phyloP scores from a whole-genome alignment of 2,329 filamentous ascomycete species.

The Botrytis byssoidea region DNA sequence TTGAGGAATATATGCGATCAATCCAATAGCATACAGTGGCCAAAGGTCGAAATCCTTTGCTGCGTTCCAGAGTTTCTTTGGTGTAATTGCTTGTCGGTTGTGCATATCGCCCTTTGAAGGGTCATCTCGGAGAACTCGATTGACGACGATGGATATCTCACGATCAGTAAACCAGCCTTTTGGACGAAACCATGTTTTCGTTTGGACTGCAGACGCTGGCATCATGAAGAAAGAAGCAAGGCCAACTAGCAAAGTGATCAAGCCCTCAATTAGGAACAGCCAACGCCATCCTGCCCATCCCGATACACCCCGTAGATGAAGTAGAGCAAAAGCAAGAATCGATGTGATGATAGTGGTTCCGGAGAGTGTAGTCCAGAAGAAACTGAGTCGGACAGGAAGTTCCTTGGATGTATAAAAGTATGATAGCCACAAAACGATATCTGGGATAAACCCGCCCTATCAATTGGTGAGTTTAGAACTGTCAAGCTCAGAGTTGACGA shows the following conservation, averaged over 20 bases:
- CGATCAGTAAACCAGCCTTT: constrained; percentile 61
- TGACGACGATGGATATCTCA: constrained; percentile 66
- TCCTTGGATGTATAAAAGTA: constrained; percentile 76
- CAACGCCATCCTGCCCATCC: constrained; percentile 56
- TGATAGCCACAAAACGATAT: constrained; percentile 65
- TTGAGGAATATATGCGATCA: constrained; percentile 51
- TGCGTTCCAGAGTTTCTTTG: constrained; percentile 49
- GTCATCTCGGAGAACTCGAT: constrained; percentile 55
- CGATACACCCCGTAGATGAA: constrained; percentile 50
- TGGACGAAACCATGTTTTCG: constrained; percentile 51
- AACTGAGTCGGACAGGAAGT: constrained; percentile 63
- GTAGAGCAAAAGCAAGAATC: constrained; percentile 58
- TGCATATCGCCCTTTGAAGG: constrained; percentile 53
- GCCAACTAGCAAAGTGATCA: constrained; percentile 54
- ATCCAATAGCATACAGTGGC: constrained; percentile 50
- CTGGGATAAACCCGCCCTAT: constrained; percentile 61
- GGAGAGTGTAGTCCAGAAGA: constrained; percentile 69
- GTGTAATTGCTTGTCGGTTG: constrained; percentile 56
- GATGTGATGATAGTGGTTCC: constrained; percentile 39
- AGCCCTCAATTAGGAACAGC: constrained; percentile 56
- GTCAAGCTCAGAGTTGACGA: constrained; percentile 28
- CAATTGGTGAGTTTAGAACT: background rate
- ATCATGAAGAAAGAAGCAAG: constrained; percentile 55
- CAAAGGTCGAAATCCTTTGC: constrained; percentile 61
- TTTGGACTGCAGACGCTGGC: constrained; percentile 61